These are phyloP conservation scores for Fusarium anthophilum DNA, from an alignment of 2,329 filamentous ascomycete genomes.

Conservation along the genomic window DNA sequence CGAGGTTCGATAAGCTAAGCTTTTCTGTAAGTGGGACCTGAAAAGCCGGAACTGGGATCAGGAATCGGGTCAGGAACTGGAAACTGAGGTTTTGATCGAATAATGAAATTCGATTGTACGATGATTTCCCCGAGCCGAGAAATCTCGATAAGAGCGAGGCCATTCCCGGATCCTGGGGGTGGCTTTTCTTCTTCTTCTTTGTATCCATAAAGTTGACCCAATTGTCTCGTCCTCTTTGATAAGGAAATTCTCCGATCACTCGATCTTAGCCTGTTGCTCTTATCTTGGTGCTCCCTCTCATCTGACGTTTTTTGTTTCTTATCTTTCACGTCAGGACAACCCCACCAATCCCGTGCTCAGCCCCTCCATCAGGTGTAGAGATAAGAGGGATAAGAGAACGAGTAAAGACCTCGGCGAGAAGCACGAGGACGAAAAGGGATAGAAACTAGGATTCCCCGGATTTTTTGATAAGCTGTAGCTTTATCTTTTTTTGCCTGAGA, in stretches of 20 bases:
- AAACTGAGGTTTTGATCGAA: slow-evolving; percentile 21
- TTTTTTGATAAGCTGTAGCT: slow-evolving; percentile 14
- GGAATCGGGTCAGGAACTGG: background rate
- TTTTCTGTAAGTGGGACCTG: slow-evolving; percentile 24
- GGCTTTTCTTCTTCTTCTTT: background rate
- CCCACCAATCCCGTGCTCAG: slow-evolving; percentile 35
- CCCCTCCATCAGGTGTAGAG: slow-evolving; percentile 25
- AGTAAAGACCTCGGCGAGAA: slow-evolving; percentile 1
- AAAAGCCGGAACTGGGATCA: background rate
- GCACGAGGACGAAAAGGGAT: background rate
- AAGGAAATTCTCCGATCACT: slow-evolving; percentile 19
- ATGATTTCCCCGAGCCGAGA: slow-evolving; percentile 6
- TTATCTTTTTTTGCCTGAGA: slow-evolving; percentile 7
- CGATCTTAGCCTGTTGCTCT: background rate
- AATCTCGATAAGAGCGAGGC: slow-evolving; percentile 23
- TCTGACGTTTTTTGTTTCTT: slow-evolving; percentile 26
- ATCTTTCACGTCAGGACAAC: slow-evolving; percentile 30
- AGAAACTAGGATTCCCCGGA: slow-evolving; percentile 20
- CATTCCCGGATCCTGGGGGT: slow-evolving; percentile 23
- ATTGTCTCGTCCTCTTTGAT: background rate
- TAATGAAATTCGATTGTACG: slow-evolving; percentile 11
- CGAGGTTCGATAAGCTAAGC: slow-evolving; percentile 13
- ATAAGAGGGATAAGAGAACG: slow-evolving; percentile 35
- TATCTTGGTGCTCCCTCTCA: slow-evolving; percentile 9
- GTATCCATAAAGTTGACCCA: background rate